Percentiles rank a stretch among this genome's conserved stretches.
phyloP scores from a whole-genome alignment of 2,329 filamentous ascomycete species.

The Orbilia javanica region DNA sequence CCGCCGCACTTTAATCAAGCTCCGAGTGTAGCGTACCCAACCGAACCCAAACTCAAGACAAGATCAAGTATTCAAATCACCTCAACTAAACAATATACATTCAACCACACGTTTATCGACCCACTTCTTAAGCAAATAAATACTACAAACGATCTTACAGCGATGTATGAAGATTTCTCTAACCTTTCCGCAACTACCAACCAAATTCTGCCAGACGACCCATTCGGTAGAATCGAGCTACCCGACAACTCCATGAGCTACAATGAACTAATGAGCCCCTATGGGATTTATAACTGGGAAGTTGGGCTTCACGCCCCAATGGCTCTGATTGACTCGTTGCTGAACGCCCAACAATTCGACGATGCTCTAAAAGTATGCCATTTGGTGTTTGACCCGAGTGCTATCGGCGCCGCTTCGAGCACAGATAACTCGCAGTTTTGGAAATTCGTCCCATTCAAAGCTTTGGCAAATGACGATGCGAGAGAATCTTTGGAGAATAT shows the following conservation, averaged over 20 bases:
- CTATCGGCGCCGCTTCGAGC: constrained; percentile 4
- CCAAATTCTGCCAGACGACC: neutral
- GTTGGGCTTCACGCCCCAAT: constrained; percentile 24
- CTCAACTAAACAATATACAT: neutral
- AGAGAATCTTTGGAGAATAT: constrained; percentile 18
- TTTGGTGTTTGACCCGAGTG: constrained; percentile 6
- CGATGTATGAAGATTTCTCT: constrained; percentile 3
- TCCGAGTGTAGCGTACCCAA: neutral
- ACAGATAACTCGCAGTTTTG: constrained; percentile 5
- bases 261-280: constrained; percentile 9
- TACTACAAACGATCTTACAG: neutral
- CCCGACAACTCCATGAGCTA: neutral
- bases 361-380: constrained; percentile 11
- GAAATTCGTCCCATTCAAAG: neutral
- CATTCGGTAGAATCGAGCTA: neutral
- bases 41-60: neutral
- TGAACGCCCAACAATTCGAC: constrained; percentile 20
- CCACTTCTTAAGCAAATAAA: constrained; percentile 10
- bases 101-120: constrained; percentile 18
- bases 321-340: constrained; percentile 1
- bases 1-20: constrained; percentile 3
- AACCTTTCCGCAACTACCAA: neutral
- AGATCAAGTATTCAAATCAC: constrained; percentile 3
- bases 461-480: neutral
- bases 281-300: constrained; percentile 23